Base-by-base conservation (phyloP, 495 filamentous ascomycete genomes). In the Penicillium dipodomyicola region DNA sequence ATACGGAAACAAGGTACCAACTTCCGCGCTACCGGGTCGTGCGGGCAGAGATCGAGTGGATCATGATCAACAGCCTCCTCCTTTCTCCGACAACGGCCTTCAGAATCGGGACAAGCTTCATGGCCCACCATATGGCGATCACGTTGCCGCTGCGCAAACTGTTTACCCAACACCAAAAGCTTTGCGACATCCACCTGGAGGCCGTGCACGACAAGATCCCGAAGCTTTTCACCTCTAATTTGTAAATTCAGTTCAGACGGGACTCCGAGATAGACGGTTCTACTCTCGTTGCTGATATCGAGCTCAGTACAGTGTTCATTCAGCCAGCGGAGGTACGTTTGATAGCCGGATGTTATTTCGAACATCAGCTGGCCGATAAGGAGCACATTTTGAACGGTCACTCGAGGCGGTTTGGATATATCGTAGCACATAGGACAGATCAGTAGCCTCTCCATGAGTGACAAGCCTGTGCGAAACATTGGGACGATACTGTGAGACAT, bases 311-410 rank as follows among this genome's bases (percentile, higher is more conserved):
- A 58, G 49, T 65, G 19, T 53, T 54, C 40, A 11, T 63, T 44
- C 23, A 68, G 46, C 65, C 65, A 68, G 10, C 49, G 54, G 8
- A 68, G 22, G 23, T 68, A 68, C 17, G 54, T 65, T n/a, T 59
- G 60, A 27, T 68, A 68, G 17, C 58, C 27, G 7, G 65, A 52
- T 40, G 65, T 68, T 11, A 68, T 44, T 37, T 62, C 65, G 10
- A 66, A 55, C 65, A 68, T 65, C 3, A 68, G 52, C 9, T 61
- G 60, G 20, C 65, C 65, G 14, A 68, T 64, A 0, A 68, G 55
- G 2, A 68, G 58, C 5, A 68, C 65, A 45, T 68, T 68, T 45
- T 68, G 65, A 11, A 66, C 63, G 0, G 65, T 68, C 4, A 66
- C n/a, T 29, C 63, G 60, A 14, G 65, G 65, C 19, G 65, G 63